Base-by-base conservation (phyloP, 2,329 filamentous ascomycete genomes). In the Pleomassaria siparia region DNA sequence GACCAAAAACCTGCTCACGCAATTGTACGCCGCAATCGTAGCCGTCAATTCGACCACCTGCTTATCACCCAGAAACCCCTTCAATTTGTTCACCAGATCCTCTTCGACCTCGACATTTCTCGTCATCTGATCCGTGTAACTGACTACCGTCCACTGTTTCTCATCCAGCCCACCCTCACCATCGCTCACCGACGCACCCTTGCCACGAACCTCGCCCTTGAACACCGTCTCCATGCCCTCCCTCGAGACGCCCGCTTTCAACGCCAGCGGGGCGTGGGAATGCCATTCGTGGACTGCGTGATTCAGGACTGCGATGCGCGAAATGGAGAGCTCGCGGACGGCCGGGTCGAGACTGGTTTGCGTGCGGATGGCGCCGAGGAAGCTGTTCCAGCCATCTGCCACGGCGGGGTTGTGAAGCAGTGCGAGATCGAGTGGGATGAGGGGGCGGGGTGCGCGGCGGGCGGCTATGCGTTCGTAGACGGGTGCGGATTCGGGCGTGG, bases 101-200 rank as follows among this genome's bases (percentile, higher is more conserved):
- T 94, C 84, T 16, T 76, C 71, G 11, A 95, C 89, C 45, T 80
- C 74, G 2, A 92, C 86, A 26, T 82, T 80, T 57, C 83, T 76
- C 44, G 90, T 95, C 87, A 95, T 95, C 69, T 89, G 87, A 74
- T 95, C 88, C 32, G 89, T 81, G 67, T 90, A 91, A 47, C 79
- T 74, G 48, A 92, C 67, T 41, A 89, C 87, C 0, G 82, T 85
- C 79, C 82, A 84, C 73, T 91, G 83, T 22, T 58, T 51, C 29
- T 45, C 47, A 56, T 4, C 43, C 47, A 70, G 43, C 4, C 47
- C 56, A 4, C 43, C 49, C 67, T 21, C 67, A 18, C 67, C 80
- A 52, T 89, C 60, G 12, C 69, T 46, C 9, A 59, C 53, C 24
- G 29, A 32, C 8, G 50, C 48, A 1, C 49, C 63, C 37, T 55